Evolutionary conservation across 2,329 filamentous ascomycete species (phyloP).

Genomic region (Periconia digitata): DNA sequence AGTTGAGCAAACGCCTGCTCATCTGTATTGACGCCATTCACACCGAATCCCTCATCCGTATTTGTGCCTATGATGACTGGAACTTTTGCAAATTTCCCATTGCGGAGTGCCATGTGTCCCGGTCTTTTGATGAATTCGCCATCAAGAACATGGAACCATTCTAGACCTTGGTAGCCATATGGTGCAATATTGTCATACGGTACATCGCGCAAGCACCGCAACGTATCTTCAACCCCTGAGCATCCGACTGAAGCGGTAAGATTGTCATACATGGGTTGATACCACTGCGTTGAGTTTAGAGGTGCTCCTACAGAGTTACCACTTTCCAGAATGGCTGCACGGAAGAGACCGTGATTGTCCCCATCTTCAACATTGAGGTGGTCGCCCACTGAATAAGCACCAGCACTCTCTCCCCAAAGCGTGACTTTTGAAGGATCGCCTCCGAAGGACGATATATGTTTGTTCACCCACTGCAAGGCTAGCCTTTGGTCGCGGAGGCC

Average conservation of each 20-base stretch:
- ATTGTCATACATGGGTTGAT: conserved; percentile 35
- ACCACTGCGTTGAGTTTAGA: conserved; percentile 35
- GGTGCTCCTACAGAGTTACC: conserved; percentile 34
- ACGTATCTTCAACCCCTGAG: conserved; percentile 18
- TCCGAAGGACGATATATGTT: conserved; percentile 55
- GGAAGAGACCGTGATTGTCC: conserved; percentile 41
- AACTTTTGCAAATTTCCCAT: conserved; percentile 63
- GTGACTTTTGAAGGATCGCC: conserved; percentile 62
- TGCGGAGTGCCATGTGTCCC: conserved; percentile 35
- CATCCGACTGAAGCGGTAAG: conserved; percentile 29
- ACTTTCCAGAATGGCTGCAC: conserved; percentile 46
- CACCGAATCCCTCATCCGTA: conserved; percentile 65
- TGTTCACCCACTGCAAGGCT: conserved; percentile 62
- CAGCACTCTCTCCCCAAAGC: conserved; percentile 62
- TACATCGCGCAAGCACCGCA: conserved; percentile 29
- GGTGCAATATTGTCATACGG: conserved; percentile 29
- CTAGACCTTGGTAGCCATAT: conserved; percentile 28
- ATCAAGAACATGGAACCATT: conserved; percentile 37
- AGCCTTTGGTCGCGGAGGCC: conserved; percentile 65
- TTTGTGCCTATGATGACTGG: conserved; percentile 65
- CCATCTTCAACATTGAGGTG: conserved; percentile 45
- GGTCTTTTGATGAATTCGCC: conserved; percentile 24
- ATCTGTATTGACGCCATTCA: conserved; percentile 51
- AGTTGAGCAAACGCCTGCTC: conserved; percentile 33
- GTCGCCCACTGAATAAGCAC: conserved; percentile 57